phyloP scores from a whole-genome alignment of 2,329 filamentous ascomycete genomes.

The Xylaria sp. region DNA sequence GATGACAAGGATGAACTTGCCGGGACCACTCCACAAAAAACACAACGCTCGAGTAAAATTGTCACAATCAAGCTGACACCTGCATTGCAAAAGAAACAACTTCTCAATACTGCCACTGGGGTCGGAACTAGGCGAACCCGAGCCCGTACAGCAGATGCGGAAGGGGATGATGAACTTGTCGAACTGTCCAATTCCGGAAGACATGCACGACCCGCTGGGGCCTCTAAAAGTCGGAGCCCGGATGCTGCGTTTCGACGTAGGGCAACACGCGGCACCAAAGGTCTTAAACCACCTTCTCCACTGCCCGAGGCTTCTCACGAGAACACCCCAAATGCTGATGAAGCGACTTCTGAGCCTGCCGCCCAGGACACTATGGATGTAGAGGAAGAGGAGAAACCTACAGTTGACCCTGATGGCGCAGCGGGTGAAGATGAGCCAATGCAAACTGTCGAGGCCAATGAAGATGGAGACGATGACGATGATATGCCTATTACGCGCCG shows the following conservation, averaged over 20 bases:
- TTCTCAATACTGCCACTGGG: conserved; percentile 36
- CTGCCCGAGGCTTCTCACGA: conserved; percentile 65
- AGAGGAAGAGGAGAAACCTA: conserved; percentile 45
- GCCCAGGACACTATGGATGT: conserved; percentile 44
- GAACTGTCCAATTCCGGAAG: conserved; percentile 71
- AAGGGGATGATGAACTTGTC: conserved; percentile 64
- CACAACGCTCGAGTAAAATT: conserved; percentile 52
- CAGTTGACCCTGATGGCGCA: conserved; percentile 34
- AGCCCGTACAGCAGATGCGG: conserved; percentile 64
- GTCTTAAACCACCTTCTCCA: conserved; percentile 60
- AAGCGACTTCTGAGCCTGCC: conserved; percentile 47
- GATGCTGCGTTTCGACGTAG: conserved; percentile 60
- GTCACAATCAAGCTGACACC: conserved; percentile 58
- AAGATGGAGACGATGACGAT: conserved; percentile 58
- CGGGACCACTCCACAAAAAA: conserved; percentile 44
- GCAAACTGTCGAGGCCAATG: conserved; percentile 50
- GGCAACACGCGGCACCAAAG: conserved; percentile 63
- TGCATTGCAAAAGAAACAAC: conserved; percentile 42
- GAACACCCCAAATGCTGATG: conserved; percentile 50
- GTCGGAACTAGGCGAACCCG: conserved; percentile 61
- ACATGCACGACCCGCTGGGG: conserved; percentile 62
- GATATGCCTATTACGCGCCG: conserved; percentile 60
- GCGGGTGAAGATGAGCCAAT: conserved; percentile 47
- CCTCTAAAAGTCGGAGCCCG: conserved; percentile 66
- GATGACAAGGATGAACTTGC: conserved; percentile 56